Conservation (phyloP, 2,329 filamentous ascomycete species). For the Colletotrichum karsti region DNA sequence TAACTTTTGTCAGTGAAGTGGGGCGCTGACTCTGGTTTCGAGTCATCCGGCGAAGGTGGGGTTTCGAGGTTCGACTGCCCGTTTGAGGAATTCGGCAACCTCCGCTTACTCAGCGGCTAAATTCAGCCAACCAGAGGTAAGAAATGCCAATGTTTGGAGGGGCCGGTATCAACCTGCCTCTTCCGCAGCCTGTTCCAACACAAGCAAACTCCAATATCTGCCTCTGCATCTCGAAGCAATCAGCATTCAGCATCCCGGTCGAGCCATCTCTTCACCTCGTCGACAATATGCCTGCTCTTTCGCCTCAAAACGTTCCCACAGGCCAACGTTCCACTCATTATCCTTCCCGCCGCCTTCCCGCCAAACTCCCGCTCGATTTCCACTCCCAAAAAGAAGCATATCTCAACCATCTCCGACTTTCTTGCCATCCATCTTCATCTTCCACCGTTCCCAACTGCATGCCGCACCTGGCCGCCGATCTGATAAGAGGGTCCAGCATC, state of each 20-base stretch:
- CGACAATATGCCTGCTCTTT: neutral
- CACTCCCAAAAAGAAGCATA: constrained; percentile 5
- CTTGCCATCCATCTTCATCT: neutral
- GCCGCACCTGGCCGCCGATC: neutral
- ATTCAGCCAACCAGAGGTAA: neutral
- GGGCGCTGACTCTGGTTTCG: neutral
- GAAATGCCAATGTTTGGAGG: neutral
- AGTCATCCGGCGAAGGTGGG: constrained; percentile 20
- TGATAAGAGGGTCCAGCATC: neutral
- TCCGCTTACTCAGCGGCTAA: neutral
- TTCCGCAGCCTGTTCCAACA: neutral
- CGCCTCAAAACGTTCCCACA: neutral
- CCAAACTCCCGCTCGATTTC: neutral
- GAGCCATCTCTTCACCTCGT: neutral
- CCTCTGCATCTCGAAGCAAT: neutral
- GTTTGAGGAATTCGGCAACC: neutral
- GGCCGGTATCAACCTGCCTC: neutral
- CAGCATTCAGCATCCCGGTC: neutral
- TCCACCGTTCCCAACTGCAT: neutral
- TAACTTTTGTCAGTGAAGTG: constrained; percentile 8
- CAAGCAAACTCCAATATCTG: neutral
- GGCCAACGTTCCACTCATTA: neutral
- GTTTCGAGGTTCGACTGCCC: neutral
- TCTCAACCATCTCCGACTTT: neutral
- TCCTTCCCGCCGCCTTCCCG: neutral